These are phyloP conservation scores for Fomes fomentarius DNA, from an alignment of 1,284 basidiomycete genomes.

Conservation along the genomic window DNA sequence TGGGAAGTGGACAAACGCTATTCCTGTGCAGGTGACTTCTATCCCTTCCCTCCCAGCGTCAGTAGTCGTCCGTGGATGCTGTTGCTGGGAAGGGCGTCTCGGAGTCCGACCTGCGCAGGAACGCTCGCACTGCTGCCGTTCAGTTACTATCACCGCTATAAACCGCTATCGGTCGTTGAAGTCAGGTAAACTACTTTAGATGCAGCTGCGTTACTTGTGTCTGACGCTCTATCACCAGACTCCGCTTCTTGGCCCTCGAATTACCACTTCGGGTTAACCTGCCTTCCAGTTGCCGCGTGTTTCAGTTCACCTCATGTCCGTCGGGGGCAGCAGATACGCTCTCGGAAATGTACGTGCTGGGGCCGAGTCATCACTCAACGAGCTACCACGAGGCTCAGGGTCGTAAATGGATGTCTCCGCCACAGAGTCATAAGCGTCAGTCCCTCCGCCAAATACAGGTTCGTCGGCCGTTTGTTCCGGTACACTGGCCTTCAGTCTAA, in stretches of 20 bases:
- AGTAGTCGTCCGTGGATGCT: neutral
- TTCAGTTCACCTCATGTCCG: constrained; percentile 17
- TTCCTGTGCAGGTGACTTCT: neutral
- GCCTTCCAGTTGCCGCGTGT: constrained; percentile 20
- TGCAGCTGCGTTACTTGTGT: neutral
- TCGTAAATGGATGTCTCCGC: neutral
- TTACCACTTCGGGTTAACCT: constrained; percentile 12
- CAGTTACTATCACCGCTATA: constrained; percentile 8
- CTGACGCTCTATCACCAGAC: constrained; percentile 9
- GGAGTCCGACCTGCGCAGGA: neutral
- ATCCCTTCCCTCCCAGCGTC: constrained; percentile 2
- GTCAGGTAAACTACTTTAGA: neutral
- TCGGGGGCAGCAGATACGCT: neutral
- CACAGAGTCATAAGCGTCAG: neutral
- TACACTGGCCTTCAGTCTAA: constrained; percentile 1
- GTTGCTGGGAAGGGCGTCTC: neutral
- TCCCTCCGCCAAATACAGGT: neutral
- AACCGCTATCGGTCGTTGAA: constrained; percentile 7
- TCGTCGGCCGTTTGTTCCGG: constrained; percentile 9
- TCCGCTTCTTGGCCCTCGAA: constrained; percentile 15
- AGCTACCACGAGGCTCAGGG: constrained; percentile 4
- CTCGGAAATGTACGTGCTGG: neutral
- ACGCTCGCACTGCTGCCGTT: constrained; percentile 9
- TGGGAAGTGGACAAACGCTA: neutral
- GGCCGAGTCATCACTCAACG: constrained; percentile 4